Conservation (phyloP, 352 stramenopile genomes). For the Plasmopara halstedii region DNA sequence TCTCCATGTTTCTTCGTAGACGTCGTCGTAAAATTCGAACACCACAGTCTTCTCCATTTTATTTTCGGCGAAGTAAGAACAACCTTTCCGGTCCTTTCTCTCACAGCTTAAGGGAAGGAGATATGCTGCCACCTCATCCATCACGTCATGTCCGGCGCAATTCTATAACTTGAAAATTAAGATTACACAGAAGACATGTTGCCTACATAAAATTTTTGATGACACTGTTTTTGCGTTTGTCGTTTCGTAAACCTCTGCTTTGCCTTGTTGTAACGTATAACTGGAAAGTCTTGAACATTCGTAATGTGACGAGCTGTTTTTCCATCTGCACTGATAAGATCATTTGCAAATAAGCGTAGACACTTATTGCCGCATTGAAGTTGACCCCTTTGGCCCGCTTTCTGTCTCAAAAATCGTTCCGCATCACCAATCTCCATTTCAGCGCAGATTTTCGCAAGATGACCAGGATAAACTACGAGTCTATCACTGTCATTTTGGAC, state of each 20-base stretch:
- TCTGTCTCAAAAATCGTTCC: slow-evolving; percentile 40
- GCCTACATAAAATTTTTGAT: slow-evolving; percentile 31
- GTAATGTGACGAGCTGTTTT: background rate
- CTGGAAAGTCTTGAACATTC: slow-evolving; percentile 5
- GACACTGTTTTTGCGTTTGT: too few relatives aligned
- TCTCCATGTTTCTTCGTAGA: slow-evolving; percentile 56
- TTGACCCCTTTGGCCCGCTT: slow-evolving; percentile 27
- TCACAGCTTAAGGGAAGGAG: slow-evolving; percentile 11
- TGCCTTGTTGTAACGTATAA: slow-evolving; percentile 4
- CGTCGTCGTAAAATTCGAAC: slow-evolving; percentile 24
- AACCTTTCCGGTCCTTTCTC: slow-evolving; percentile 10
- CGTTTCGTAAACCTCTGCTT: slow-evolving; percentile 17
- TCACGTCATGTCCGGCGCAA: slow-evolving; percentile 31
- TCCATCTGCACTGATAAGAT: slow-evolving; percentile 3
- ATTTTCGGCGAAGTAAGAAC: slow-evolving; percentile 22
- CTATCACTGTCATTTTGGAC: slow-evolving; percentile 7
- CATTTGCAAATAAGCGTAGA: slow-evolving; percentile 1
- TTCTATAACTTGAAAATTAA: slow-evolving; percentile 32
- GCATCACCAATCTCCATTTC: slow-evolving; percentile 32
- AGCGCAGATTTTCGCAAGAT: slow-evolving; percentile 30
- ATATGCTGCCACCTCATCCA: slow-evolving; percentile 11
- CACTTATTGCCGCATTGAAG: slow-evolving; percentile 17
- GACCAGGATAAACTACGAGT: slow-evolving; percentile 24
- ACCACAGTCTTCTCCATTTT: slow-evolving; percentile 21
- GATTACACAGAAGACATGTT: slow-evolving; percentile 1